phyloP scores from a whole-genome alignment of 1,284 basidiomycete species.

The Ustilago nuda region DNA sequence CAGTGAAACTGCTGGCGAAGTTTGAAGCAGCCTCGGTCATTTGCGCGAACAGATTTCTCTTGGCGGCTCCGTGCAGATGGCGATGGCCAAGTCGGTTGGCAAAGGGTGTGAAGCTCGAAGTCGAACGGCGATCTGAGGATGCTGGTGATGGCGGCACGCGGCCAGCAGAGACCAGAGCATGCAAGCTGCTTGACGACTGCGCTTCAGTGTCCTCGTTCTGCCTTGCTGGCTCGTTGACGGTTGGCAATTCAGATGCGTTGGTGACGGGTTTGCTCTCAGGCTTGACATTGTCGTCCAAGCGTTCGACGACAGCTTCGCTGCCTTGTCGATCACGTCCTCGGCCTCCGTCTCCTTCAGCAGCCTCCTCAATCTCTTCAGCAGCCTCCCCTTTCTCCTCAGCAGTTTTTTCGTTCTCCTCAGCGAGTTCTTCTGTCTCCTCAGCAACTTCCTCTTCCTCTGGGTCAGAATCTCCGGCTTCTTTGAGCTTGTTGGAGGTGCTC shows the following conservation, averaged over 20 bases:
- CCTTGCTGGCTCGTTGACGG: not conserved
- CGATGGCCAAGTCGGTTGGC: conserved; percentile 46
- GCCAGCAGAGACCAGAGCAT: conserved; percentile 2
- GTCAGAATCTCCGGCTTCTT: not conserved
- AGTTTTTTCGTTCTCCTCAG: not conserved
- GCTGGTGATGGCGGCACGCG: conserved; percentile 46
- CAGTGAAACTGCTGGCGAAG: conserved; percentile 36
- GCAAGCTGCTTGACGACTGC: not conserved
- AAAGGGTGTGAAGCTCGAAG: conserved; percentile 44
- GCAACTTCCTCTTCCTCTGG: not conserved
- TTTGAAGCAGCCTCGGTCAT: conserved; percentile 32
- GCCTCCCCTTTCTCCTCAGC: not conserved
- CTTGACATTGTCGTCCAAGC: not conserved
- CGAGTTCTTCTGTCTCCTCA: not conserved
- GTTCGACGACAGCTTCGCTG: not conserved
- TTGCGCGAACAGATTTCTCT: conserved; percentile 33
- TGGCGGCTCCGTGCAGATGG: conserved; percentile 40
- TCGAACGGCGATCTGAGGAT: conserved; percentile 40
- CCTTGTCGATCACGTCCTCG: not conserved
- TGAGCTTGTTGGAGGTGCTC: not conserved
- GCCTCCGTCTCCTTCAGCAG: not conserved
- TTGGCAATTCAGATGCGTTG: not conserved
- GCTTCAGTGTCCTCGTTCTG: not conserved
- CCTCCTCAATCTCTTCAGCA: not conserved
- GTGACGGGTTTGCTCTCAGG: not conserved